Evolutionary conservation across 108 stramenopile genomes (phyloP).

Genomic region (Schizochytrium sp.): DNA sequence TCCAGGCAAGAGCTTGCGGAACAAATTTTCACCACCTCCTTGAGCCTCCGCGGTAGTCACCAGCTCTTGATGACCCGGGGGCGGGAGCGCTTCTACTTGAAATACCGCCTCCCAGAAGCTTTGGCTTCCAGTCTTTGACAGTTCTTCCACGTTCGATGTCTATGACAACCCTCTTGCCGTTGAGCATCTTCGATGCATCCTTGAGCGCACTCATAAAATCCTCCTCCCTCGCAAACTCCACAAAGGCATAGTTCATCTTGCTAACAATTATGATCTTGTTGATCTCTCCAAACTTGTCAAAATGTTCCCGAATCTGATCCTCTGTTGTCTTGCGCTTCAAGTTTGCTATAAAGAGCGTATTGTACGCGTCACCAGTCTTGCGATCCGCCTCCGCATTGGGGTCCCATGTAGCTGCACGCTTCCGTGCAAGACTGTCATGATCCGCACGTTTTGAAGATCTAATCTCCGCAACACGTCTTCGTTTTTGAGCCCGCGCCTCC

Average conservation of each 20-base stretch:
- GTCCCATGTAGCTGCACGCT: conserved; percentile 1
- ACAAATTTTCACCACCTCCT: too few relatives aligned
- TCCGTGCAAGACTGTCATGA: conserved; percentile 8
- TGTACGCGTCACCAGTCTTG: conserved; percentile 31
- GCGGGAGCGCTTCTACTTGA: too few relatives aligned
- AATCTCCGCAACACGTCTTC: background rate
- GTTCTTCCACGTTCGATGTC: conserved; percentile 36
- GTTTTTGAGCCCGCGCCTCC: background rate
- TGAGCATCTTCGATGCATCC: conserved; percentile 1
- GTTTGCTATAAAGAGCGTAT: conserved; percentile 15
- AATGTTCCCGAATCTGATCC: background rate
- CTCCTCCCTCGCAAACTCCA: conserved; percentile 36
- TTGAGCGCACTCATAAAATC: conserved; percentile 2
- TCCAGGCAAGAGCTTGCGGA: too few relatives aligned
- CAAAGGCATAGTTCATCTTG: conserved; percentile 38
- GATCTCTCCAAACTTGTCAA: conserved; percentile 48
- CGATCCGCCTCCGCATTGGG: conserved; percentile 6
- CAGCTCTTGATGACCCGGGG: too few relatives aligned
- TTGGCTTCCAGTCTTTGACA: conserved; percentile 43
- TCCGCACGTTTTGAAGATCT: background rate
- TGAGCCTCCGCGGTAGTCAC: too few relatives aligned
- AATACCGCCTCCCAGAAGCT: background rate
- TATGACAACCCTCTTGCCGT: background rate
- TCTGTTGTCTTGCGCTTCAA: background rate
- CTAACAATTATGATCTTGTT: background rate